Conservation (phyloP, 352 stramenopile genomes). For the Phytophthora chlamydospora region DNA sequence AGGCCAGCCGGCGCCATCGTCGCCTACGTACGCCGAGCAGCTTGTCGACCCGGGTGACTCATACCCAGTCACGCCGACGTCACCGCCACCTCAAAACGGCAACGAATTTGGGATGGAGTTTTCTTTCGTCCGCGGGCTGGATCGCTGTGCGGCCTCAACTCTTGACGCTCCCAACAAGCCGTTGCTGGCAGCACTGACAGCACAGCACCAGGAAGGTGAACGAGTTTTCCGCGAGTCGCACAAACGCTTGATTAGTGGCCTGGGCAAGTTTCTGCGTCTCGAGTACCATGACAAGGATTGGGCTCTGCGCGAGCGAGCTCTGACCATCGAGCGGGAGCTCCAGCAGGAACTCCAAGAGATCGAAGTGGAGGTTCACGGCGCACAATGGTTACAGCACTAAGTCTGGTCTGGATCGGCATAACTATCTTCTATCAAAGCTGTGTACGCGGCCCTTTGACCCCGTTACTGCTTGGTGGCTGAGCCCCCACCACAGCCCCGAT, state of each 20-base stretch:
- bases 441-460: conserved; percentile 41
- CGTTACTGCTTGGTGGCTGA: conserved; percentile 24
- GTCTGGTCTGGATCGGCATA: conserved; percentile 2
- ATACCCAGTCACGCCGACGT: conserved; percentile 22
- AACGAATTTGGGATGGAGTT: conserved; percentile 12
- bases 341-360: conserved; percentile 62
- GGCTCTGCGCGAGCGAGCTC: conserved; percentile 54
- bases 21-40: conserved; percentile 35
- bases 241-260: conserved; percentile 51
- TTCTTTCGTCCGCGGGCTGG: conserved; percentile 17
- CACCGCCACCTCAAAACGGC: conserved; percentile 18
- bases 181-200: conserved; percentile 41
- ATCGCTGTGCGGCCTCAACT: conserved; percentile 33
- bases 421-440: conserved; percentile 39
- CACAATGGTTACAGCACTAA: conserved; percentile 43
- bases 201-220: conserved; percentile 50
- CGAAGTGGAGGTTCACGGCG: conserved; percentile 38
- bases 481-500: conserved; percentile 65
- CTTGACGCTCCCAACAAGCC: conserved; percentile 44
- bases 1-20: conserved; percentile 37
- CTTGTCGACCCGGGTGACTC: conserved; percentile 15
- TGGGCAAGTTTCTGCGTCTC: conserved; percentile 68
- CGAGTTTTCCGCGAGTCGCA: conserved; percentile 47
- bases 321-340: conserved; percentile 70
- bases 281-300: conserved; percentile 51